phyloP scores from a whole-genome alignment of 768 basidiomycete species.

The Hortiboletus flavorubellus region DNA sequence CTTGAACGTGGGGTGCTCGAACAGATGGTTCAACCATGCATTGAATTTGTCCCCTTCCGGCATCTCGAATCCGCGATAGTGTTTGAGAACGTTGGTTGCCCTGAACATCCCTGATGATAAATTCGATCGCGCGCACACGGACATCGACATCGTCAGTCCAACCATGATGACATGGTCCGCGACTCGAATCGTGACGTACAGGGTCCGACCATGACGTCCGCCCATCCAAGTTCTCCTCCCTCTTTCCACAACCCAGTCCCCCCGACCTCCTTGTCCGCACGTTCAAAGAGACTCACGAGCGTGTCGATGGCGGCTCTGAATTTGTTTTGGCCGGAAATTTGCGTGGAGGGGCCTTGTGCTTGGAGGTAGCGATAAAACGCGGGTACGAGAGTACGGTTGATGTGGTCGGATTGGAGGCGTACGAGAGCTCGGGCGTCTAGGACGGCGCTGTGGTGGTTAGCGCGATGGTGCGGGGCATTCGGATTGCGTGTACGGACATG shows the following conservation, averaged over 20 bases:
- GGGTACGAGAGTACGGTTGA: constrained; percentile 62
- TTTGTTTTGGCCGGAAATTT: constrained; percentile 51
- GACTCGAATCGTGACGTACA: constrained; percentile 44
- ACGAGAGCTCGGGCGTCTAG: constrained; percentile 65
- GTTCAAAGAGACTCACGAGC: constrained; percentile 52
- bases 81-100: constrained; percentile 56
- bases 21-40: constrained; percentile 51
- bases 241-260: constrained; percentile 58
- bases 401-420: constrained; percentile 65
- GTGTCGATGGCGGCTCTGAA: constrained; percentile 49
- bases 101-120: constrained; percentile 64
- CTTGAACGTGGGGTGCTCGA: constrained; percentile 61
- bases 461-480: neutral
- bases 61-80: constrained; percentile 65
- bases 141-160: neutral
- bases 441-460: neutral
- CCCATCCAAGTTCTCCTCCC: constrained; percentile 53
- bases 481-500: constrained; percentile 43
- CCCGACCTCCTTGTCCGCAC: constrained; percentile 45
- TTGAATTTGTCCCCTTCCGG: constrained; percentile 47
- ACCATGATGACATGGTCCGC: neutral
- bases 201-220: constrained; percentile 58
- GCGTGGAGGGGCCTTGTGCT: constrained; percentile 55
- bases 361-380: constrained; percentile 75
- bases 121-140: neutral